Evolutionary conservation across 768 basidiomycete genomes (phyloP), one percentile per base, ranked within the genome.

Genomic region (Rhodotorula babjevae): DNA sequence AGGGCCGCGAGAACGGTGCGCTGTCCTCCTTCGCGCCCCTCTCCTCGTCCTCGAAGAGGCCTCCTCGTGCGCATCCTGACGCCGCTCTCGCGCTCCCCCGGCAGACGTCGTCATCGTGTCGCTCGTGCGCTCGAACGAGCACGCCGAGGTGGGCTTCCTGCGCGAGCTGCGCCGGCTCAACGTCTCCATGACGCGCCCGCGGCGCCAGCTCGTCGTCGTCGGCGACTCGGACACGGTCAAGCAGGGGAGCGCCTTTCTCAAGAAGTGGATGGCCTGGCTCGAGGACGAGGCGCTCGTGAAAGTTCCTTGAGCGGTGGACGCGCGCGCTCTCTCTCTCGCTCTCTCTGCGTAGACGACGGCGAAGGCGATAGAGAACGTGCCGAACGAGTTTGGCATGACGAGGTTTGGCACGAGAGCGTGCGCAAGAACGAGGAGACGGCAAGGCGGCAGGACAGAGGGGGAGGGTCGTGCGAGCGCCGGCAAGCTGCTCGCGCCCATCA

Each of bases 161-260:
- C 91, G 90, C 79, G 96, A 99, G 79, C 90, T 92, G 76, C 84
- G 96, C 60, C 83, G 96, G 50, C 82, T 99, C 78, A 99, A 99
- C 67, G 83, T 84, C 4, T 81, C 82, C 4, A 83, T 84, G 74
- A 79, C 78, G 6, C 62, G 78, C 14, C 65, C 78, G 29, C 61
- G 63, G 36, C 64, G 72, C 0, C 76, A 77, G 27, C 71, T 77
- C 27, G 65, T 69, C 53, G 82, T 99, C 3, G 87, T 99, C 1
- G 96, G 96, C 1, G 96, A 99, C 80, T 94, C 93, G 0, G 89
- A 89, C 3, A 98, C 95, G 0, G 89, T 98, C 7, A 83, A 85
- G 46, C 89, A 94, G 77, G 95, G 95, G 11, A 87, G 91, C 33
- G 78, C 83, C 53, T 98, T 90, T 81, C 81, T 99, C 50, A 92